Evolutionary conservation across 1,139 yeast species (phyloP), one percentile per base, ranked within the genome.

Genomic region (Hyphopichia pseudoburtonii): DNA sequence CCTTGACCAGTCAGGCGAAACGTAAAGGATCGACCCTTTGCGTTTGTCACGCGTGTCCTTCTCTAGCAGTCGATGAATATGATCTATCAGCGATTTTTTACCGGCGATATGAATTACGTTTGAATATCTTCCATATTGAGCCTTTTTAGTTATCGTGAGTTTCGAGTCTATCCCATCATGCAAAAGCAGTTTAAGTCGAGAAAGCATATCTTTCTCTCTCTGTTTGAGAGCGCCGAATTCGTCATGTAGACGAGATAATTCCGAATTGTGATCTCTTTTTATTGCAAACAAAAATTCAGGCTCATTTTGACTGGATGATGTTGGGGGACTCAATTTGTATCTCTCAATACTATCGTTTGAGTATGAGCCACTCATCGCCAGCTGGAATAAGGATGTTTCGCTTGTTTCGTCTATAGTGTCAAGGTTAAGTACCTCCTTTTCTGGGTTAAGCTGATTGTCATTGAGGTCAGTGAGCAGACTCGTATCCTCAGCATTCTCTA

Each of bases 51-150:
- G 42, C 8, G 66, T 40, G 22, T 57, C 60, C 9, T 42, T 41
- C 1, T 46, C 46, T 3, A 57, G 49, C 3, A 39, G 12, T 8
- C 39, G 32, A 9, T 42, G 32, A 0, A 54, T 48, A 18, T 40
- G 44, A 1, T 53, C 57, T 1, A 65, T 51, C 50, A 58, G 59
- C 32, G 60, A 60, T 16, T 50, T 50, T 31, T 57, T 61, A 1
- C 73, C 72, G 5, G 60, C 48, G n/a, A 70, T 54, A 34, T 57
- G 51, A 17, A 70, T 47, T 1, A 67, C 64, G 43, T 71, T 66
- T 16, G 41, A 36, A 39, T 51, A 59, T 21, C 65, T 51, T 0
- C 70, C 70, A 37, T 60, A 62, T 25, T 55, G 62, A 4, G 44
- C 51, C 30, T 62, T 66, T 35, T 60, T 63, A 12, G 45, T 39